Base-by-base conservation (phyloP, 78 protist species). In the Dictyostelium purpureum region DNA sequence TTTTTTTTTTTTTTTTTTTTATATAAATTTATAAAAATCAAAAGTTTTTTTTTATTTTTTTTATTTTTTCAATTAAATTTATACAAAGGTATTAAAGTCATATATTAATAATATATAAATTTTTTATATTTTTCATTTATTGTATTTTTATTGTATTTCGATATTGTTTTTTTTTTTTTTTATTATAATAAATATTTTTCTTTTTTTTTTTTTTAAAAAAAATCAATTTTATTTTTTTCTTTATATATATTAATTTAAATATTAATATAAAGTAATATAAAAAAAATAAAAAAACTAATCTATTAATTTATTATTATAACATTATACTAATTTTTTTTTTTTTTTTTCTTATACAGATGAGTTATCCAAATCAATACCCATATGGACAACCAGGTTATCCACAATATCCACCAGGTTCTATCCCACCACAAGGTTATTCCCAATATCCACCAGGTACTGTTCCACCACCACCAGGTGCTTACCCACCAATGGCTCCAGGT, bases 381-480 rank as follows among this genome's bases (percentile, higher is more conserved):
- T 31, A 56, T 56, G 52, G 52, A 10, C 10, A 65, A 11, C 71
- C 71, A 65, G 10, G 10, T 35, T 10, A 65, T 11, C 71, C 71
- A 65, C 24, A 10, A 21, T 77, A 78, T 35, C 93, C 93, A 74
- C 93, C 93, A 76, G 69, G 61, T 12, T 81, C 77, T 49, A 28
- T 45, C 49, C 88, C 87, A 35, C 93, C 66, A 87, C 66, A 65
- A 26, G 94, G 75, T 26, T 88, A 88, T 33, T 85, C 87, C 24
- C 69, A 57, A 57, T 37, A 26, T 24, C 35, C 35, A 51, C 93
- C 93, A 47, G 77, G 67, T 14, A 61, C 47, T 12, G 19, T 14
- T 12, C 83, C 83, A 75, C 61, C 57, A 28, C 79, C 28, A 26
- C 87, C 56, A 78, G 87, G 87, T 73, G n/a, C n/a, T 33, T 6